A percentile compares a stretch with the other conserved stretches of the same genome.
These are phyloP conservation scores for Lecanicillium sp. DNA, from an alignment of 2,329 filamentous ascomycete species.

Conservation along the genomic window DNA sequence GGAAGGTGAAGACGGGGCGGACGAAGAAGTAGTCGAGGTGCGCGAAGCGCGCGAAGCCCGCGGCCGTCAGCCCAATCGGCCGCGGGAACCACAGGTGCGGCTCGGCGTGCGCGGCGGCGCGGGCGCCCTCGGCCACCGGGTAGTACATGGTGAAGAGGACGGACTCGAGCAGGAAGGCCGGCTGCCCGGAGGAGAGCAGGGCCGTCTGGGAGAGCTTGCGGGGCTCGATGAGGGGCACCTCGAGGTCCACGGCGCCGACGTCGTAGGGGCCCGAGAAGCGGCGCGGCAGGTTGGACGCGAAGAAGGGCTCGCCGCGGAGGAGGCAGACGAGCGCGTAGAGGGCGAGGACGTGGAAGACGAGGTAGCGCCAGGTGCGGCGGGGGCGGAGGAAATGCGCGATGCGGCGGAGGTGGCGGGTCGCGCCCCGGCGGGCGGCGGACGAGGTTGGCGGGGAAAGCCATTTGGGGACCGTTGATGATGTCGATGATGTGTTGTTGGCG, in stretches of 20 bases:
- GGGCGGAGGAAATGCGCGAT: not conserved
- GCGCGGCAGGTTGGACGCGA: conserved; percentile 37
- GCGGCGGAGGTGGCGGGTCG: conserved; percentile 1
- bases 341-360: conserved; percentile 5
- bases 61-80: conserved; percentile 38
- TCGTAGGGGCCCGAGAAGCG: conserved; percentile 37
- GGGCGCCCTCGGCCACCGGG: conserved; percentile 28
- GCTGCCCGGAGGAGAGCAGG: conserved; percentile 29
- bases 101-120: conserved; percentile 18
- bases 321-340: conserved; percentile 12
- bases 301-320: conserved; percentile 34
- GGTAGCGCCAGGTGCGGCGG: conserved; percentile 6
- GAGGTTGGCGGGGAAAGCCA: conserved; percentile 9
- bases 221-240: conserved; percentile 33
- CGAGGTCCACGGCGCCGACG: conserved; percentile 43
- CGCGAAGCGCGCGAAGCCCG: conserved; percentile 41
- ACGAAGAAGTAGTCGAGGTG: conserved; percentile 37
- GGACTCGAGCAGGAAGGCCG: conserved; percentile 40
- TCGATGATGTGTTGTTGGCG: not conserved
- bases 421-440: not conserved
- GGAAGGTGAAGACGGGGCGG: conserved; percentile 36
- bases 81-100: conserved; percentile 40
- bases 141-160: conserved; percentile 47
- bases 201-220: conserved; percentile 26
- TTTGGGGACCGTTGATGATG: conserved; percentile 6